phyloP scores from a whole-genome alignment of 164 flowering plant genomes.

The Chloranthus sessilifolius region DNA sequence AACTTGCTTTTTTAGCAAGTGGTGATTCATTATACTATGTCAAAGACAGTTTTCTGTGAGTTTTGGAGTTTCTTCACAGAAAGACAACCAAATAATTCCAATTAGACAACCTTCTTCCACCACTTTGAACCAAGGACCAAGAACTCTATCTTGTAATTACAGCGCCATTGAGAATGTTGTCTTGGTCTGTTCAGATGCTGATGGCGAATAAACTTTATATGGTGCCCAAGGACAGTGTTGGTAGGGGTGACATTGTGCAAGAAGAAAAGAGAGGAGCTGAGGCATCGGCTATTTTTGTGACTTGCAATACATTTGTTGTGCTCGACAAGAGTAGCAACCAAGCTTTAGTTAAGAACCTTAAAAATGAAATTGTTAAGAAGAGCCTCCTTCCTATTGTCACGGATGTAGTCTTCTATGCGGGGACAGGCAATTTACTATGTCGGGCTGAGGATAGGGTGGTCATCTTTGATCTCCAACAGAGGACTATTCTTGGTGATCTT shows the following conservation, averaged over 20 bases:
- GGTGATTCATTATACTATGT: slow-evolving; percentile 64
- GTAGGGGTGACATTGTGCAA: slow-evolving; percentile 56
- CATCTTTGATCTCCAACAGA: slow-evolving; percentile 86
- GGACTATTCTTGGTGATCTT: slow-evolving; percentile 79
- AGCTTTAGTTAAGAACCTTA: slow-evolving; percentile 70
- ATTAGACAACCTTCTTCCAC: slow-evolving; percentile 76
- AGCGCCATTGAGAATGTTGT: slow-evolving; percentile 90
- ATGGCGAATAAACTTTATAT: slow-evolving; percentile 83
- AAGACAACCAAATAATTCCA: slow-evolving; percentile 64
- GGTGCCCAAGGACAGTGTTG: slow-evolving; percentile 64
- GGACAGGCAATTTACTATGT: slow-evolving; percentile 78
- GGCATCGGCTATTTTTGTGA: slow-evolving; percentile 75
- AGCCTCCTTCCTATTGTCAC: slow-evolving; percentile 57
- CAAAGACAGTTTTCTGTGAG: slow-evolving; percentile 76
- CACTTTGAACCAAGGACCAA: slow-evolving; percentile 70
- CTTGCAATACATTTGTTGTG: slow-evolving; percentile 86
- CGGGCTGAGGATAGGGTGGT: slow-evolving; percentile 79
- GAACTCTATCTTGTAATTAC: slow-evolving; percentile 66
- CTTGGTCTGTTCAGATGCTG: slow-evolving; percentile 76
- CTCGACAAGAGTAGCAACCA: slow-evolving; percentile 81
- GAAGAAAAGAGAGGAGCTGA: slow-evolving; percentile 85
- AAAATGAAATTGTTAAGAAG: slow-evolving; percentile 76
- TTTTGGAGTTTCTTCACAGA: slow-evolving; percentile 70
- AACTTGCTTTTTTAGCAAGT: slow-evolving; percentile 76
- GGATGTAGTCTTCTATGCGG: slow-evolving; percentile 88